phyloP scores from a whole-genome alignment of 345 rosid species.

The Zanthoxylum bungeanum region DNA sequence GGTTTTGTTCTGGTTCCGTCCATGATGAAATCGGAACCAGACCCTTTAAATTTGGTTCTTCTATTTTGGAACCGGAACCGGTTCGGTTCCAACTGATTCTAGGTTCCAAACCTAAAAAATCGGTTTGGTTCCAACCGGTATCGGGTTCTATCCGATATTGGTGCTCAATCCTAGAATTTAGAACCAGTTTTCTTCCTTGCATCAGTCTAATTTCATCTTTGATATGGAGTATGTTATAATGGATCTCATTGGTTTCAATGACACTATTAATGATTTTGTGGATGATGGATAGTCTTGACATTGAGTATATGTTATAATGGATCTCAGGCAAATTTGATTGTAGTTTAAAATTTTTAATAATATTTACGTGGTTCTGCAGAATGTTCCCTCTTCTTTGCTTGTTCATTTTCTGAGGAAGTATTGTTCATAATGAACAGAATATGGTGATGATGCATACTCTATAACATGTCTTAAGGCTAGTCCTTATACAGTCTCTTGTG shows the following conservation, averaged over 20 bases:
- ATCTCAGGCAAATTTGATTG: neutral
- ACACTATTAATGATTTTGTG: slow-evolving; percentile 83
- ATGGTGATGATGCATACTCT: slow-evolving; percentile 82
- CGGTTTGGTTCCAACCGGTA: too few species aligned
- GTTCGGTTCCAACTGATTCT: too few species aligned
- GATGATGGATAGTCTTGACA: slow-evolving; percentile 92
- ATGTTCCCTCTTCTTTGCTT: slow-evolving; percentile 84
- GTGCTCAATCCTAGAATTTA: too few species aligned
- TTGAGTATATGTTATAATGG: too few species aligned
- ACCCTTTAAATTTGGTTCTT: too few species aligned
- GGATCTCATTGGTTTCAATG: slow-evolving; percentile 81
- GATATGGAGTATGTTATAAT: slow-evolving; percentile 9
- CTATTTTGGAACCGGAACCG: too few species aligned
- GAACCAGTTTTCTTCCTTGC: too few species aligned
- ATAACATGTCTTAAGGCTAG: slow-evolving; percentile 76
- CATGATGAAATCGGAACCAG: too few species aligned
- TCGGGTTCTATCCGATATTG: too few species aligned
- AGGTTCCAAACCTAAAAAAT: too few species aligned
- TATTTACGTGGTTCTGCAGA: slow-evolving; percentile 37
- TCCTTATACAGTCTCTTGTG: slow-evolving; percentile 78
- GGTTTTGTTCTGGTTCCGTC: too few species aligned
- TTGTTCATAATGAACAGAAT: slow-evolving; percentile 97
- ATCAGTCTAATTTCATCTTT: neutral
- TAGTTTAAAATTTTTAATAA: neutral
- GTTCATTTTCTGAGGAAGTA: slow-evolving; percentile 93